These are phyloP conservation scores for Mycena polygramma DNA, from an alignment of 768 basidiomycete species.

Conservation along the genomic window DNA sequence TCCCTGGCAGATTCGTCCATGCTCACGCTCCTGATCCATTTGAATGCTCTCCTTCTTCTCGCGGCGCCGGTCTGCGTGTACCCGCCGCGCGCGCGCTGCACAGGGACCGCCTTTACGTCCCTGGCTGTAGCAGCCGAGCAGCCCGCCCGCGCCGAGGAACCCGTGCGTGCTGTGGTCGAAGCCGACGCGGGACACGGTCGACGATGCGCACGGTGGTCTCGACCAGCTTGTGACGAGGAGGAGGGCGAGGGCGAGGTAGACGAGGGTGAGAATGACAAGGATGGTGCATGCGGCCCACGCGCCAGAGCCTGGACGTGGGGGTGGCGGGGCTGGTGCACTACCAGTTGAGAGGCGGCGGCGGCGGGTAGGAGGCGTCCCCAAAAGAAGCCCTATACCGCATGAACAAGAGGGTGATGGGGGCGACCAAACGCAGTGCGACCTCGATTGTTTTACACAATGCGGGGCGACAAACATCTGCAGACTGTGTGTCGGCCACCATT, in stretches of 20 bases:
- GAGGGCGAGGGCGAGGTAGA: constrained; percentile 84
- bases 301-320: no score
- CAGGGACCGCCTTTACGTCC: constrained; percentile 55
- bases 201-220: constrained; percentile 87
- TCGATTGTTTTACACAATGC: no score
- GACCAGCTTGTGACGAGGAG: constrained; percentile 87
- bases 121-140: constrained; percentile 77
- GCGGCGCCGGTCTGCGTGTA: constrained; percentile 15
- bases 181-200: constrained; percentile 67
- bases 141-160: constrained; percentile 82
- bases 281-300: constrained; percentile 97
- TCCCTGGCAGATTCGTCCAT: no score
- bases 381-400: no score
- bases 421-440: no score
- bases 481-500: no score
- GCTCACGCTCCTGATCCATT: no score
- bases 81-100: constrained; percentile 40
- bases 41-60: constrained; percentile 62
- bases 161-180: constrained; percentile 92
- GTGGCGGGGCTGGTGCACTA: no score
- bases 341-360: no score
- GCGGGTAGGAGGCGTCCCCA: no score
- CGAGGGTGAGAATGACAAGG: constrained; percentile 83
- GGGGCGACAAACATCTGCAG: no score
- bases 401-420: no score